Evolutionary conservation across 139 green algal genomes (phyloP), one percentile per base, ranked within the genome.

Genomic region (Volvox africanus): DNA sequence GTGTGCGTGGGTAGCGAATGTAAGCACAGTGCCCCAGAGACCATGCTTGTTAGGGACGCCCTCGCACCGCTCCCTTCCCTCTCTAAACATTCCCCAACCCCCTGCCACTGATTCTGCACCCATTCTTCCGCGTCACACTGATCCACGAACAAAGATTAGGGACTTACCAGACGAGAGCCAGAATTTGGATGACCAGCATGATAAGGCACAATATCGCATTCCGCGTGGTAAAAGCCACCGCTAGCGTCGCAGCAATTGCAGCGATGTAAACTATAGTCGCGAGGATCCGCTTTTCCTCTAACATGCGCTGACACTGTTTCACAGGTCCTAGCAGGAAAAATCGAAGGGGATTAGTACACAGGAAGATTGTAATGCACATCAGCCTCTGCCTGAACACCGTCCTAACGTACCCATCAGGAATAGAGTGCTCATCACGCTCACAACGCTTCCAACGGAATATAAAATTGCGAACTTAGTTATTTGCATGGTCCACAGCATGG

Each of bases 301-400:
- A 86, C 92, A 94, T 94, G 77, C 87, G 82, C 87, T 94, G 80
- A 35, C 61, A 76, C 71, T 94, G 92, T 65, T 89, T 86, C 50
- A 87, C 69, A 20, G 86, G 86, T 17, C 75, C 67, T 75, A 75
- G 22, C 2, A 32, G 22, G 6, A 75, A 75, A 28, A 26, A 32
- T 11, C 67, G 2, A 55, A 9, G 44, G 44, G 44, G 5, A 55
- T 55, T 55, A 9, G 44, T 55, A 5, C 44, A 55, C 44, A 55
- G 5, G 5, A 55, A 55, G 44, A 55, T 55, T 55, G 44, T 26
- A 75, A 75, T 75, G 67, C 24, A 75, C 67, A 75, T 75, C 67
- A 75, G 67, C 67, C 67, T 75, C 11, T 26, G 67, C 67, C 11
- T 75, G 22, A 12, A 6, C 3, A 26, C 2, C 22, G 24, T 26